Conservation (phyloP, 768 basidiomycete species). For the Glaciozyma martinii region DNA sequence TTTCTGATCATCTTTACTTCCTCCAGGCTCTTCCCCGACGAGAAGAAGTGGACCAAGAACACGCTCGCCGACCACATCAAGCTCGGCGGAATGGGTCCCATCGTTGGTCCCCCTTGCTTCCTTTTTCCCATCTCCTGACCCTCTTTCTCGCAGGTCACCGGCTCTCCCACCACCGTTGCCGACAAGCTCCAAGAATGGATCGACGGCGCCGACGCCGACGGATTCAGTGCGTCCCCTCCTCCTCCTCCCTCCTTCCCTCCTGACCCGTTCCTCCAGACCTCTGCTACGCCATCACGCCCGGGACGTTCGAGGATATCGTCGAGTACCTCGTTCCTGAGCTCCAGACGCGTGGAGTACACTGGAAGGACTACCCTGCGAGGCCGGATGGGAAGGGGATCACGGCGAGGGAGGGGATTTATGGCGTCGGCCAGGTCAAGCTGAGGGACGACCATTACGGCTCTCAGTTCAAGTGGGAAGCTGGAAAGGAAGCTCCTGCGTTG, state of each 20-base stretch:
- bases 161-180: slow-evolving; percentile 1
- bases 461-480: slow-evolving; percentile 4
- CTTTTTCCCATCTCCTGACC: too few species aligned
- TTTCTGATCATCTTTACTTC: neutral
- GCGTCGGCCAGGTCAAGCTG: slow-evolving; percentile 1
- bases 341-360: slow-evolving; percentile 7
- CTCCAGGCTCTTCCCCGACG: neutral
- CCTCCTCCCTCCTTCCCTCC: neutral
- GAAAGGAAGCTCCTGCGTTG: neutral
- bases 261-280: neutral
- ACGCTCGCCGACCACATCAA: neutral
- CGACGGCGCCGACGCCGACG: slow-evolving; percentile 3
- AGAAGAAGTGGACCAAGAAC: slow-evolving; percentile 1
- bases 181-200: neutral
- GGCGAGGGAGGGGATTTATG: slow-evolving; percentile 8
- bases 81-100: slow-evolving; percentile 1
- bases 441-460: slow-evolving; percentile 2
- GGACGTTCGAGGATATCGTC: slow-evolving; percentile 12
- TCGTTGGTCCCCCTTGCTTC: too few species aligned
- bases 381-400: slow-evolving; percentile 6
- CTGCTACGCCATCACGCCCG: neutral
- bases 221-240: neutral
- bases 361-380: slow-evolving; percentile 5
- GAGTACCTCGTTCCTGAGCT: slow-evolving; percentile 14
- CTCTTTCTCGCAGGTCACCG: neutral